Evolutionary conservation across 2,329 filamentous ascomycete species (phyloP).

Genomic region (Dothidotthia symphoricarpi): DNA sequence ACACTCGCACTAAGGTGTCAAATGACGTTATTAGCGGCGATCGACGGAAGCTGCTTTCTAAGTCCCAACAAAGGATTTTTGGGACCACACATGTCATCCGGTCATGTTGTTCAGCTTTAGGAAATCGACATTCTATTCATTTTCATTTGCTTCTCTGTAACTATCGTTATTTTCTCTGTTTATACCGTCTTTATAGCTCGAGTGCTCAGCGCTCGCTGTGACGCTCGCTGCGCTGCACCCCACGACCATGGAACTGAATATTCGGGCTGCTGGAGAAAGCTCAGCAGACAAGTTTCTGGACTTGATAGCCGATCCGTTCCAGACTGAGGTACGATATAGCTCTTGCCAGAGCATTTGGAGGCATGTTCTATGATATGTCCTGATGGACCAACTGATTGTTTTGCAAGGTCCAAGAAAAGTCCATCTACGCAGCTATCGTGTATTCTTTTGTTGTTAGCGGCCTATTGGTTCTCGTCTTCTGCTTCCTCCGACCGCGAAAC

Average conservation of each 20-base stretch:
- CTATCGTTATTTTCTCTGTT: constrained; percentile 3
- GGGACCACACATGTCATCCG: constrained; percentile 8
- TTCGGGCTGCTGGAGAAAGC: constrained; percentile 13
- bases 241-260: constrained; percentile 13
- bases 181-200: neutral
- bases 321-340: constrained; percentile 24
- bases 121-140: neutral
- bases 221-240: constrained; percentile 6
- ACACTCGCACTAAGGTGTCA: neutral
- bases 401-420: constrained; percentile 56
- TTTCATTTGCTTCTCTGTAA: constrained; percentile 2
- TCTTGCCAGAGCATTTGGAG: too few relatives aligned
- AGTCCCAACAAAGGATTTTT: constrained; percentile 11
- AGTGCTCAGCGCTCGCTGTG: too few relatives aligned
- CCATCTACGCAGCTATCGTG: constrained; percentile 75
- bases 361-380: too few relatives aligned
- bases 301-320: constrained; percentile 44
- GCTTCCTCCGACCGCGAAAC: constrained; percentile 84
- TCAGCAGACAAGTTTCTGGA: constrained; percentile 40
- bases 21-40: constrained; percentile 15
- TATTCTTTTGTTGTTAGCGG: constrained; percentile 75
- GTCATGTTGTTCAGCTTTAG: constrained; percentile 4
- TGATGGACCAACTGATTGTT: too few relatives aligned
- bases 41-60: constrained; percentile 7
- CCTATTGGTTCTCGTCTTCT: constrained; percentile 77